Evolutionary conservation across 768 basidiomycete species (phyloP).

Genomic region (Xanthoconium purpureum): DNA sequence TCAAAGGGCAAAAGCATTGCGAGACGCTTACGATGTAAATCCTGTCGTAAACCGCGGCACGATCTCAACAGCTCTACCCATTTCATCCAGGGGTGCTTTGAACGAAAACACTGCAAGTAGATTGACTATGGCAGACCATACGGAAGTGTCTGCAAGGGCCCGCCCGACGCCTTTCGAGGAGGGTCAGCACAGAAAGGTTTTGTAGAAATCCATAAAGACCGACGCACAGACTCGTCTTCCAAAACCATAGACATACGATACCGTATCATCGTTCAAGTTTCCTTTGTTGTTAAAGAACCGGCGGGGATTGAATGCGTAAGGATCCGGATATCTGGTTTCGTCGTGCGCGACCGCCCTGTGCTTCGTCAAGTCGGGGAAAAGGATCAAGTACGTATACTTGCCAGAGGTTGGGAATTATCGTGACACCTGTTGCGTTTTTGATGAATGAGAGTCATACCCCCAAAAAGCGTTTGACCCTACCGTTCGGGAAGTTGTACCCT

Average conservation of each 20-base stretch:
- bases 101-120: conserved; percentile 7
- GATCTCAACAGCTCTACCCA: background rate
- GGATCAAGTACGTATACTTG: background rate
- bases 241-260: background rate
- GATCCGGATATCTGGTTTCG: conserved; percentile 2
- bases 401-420: conserved; percentile 9
- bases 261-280: conserved; percentile 6
- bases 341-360: conserved; percentile 7
- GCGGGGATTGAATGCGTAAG: background rate
- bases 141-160: background rate
- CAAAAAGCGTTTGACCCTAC: background rate
- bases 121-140: conserved; percentile 2
- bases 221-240: conserved; percentile 8
- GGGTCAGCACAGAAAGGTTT: background rate
- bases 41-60: background rate
- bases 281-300: conserved; percentile 11
- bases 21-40: conserved; percentile 4
- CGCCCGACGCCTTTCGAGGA: conserved; percentile 4
- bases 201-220: background rate
- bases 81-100: conserved; percentile 2
- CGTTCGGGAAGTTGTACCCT: conserved; percentile 10
- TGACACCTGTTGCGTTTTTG: background rate
- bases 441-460: background rate
- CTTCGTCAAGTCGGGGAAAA: background rate
- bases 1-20: background rate